Percentiles rank a stretch among this genome's conserved stretches.
Conservation (phyloP, 1,284 basidiomycete genomes). For the Rhodotorula sp. region DNA sequence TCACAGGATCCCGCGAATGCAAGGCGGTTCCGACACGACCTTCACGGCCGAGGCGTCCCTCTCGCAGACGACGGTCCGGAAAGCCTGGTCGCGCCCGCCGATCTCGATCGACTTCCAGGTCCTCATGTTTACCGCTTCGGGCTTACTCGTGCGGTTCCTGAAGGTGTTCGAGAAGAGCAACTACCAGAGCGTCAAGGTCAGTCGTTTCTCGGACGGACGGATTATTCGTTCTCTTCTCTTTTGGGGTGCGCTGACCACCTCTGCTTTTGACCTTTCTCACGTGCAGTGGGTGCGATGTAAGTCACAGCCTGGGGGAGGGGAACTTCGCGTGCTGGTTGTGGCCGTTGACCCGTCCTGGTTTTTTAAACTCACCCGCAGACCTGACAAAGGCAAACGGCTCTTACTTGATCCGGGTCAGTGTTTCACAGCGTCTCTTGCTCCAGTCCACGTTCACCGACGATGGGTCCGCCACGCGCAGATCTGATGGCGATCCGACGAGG, state of each 20-base stretch:
- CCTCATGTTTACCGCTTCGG: constrained; percentile 96
- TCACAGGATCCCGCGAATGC: constrained; percentile 78
- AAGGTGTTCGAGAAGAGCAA: constrained; percentile 97
- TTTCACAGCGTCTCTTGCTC: not conserved
- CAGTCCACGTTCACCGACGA: not conserved
- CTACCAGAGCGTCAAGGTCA: constrained; percentile 61
- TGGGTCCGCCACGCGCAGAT: not conserved
- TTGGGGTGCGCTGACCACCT: rapidly evolving
- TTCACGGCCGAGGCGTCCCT: constrained; percentile 79
- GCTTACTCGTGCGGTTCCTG: constrained; percentile 90
- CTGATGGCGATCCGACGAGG: not conserved
- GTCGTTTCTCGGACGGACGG: not conserved
- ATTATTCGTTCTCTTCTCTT: not conserved
- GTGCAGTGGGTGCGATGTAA: constrained; percentile 32
- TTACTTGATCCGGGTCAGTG: constrained; percentile 74
- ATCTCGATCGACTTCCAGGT: constrained; percentile 98
- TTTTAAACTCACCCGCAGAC: constrained; percentile 46
- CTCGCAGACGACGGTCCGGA: constrained; percentile 79
- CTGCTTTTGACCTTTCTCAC: not conserved
- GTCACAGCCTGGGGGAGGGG: not conserved
- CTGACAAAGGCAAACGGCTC: constrained; percentile 81
- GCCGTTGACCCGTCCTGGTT: not conserved
- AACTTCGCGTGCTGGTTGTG: not conserved
- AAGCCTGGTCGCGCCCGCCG: constrained; percentile 95
- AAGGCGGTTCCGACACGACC: constrained; percentile 86